Evolutionary conservation across 2,329 filamentous ascomycete species (phyloP).

Genomic region (Colletotrichum acutatum): DNA sequence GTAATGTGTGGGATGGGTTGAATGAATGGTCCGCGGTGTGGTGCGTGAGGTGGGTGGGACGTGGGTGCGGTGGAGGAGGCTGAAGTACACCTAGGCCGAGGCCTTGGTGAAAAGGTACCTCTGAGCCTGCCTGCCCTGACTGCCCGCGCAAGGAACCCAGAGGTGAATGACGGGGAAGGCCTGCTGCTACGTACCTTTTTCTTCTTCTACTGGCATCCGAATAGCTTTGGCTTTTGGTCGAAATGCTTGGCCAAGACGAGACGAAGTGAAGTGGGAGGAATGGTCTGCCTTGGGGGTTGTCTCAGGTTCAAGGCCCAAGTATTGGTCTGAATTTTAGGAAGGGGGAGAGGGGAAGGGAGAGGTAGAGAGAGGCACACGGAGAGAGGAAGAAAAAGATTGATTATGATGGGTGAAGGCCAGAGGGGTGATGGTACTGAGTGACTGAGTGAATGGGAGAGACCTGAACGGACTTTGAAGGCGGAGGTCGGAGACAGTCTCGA

Average conservation of each 20-base stretch:
- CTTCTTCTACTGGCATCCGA: background rate
- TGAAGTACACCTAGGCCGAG: background rate
- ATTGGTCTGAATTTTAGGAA: conserved; percentile 2
- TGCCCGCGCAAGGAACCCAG: background rate
- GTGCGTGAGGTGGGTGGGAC: conserved; percentile 1
- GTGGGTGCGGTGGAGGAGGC: conserved; percentile 22
- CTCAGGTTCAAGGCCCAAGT: conserved; percentile 28
- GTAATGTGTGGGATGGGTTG: conserved; percentile 20
- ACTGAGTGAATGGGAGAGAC: background rate
- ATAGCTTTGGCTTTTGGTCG: background rate
- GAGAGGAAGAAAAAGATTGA: background rate
- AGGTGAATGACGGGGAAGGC: background rate
- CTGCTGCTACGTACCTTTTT: conserved; percentile 2
- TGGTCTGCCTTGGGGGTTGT: conserved; percentile 26
- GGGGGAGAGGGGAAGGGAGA: background rate
- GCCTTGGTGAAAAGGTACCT: background rate
- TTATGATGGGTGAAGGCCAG: background rate
- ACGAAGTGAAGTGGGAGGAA: conserved; percentile 11
- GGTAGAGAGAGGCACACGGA: background rate
- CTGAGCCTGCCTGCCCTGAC: background rate
- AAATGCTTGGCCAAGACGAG: conserved; percentile 20
- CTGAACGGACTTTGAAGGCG: background rate
- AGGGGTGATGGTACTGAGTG: background rate
- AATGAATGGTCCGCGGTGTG: conserved; percentile 9
- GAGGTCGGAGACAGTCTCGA: background rate